Conservation (phyloP, 108 stramenopile genomes). For the Thalassiosira profunda region DNA sequence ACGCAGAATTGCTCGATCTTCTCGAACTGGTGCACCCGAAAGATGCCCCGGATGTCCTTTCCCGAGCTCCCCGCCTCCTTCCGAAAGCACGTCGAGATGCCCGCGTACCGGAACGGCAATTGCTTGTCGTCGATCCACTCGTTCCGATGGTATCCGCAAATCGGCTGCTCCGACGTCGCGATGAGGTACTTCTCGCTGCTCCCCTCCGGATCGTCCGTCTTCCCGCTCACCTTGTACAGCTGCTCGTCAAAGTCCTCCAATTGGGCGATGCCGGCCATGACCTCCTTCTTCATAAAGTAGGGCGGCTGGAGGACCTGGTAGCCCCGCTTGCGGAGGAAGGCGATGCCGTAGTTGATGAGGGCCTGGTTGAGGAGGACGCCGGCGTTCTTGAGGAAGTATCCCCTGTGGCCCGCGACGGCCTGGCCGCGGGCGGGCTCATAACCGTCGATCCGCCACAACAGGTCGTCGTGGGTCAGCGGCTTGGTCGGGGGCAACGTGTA, state of each 20-base stretch:
- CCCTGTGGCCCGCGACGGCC: conserved; percentile 97
- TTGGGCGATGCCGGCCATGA: conserved; percentile 99
- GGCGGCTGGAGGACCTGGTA: conserved; percentile 99
- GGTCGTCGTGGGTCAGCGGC: conserved; percentile 96
- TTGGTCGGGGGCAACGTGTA: conserved; percentile 87
- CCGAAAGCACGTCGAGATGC: conserved; percentile 99
- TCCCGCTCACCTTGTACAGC: conserved; percentile 97
- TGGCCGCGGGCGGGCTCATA: conserved; percentile 97
- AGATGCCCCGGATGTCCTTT: conserved; percentile 99
- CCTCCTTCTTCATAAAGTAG: conserved; percentile 99
- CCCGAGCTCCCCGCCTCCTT: conserved; percentile 99
- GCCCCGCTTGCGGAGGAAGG: conserved; percentile 89
- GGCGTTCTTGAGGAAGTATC: conserved; percentile 98
- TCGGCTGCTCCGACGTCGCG: conserved; percentile 99
- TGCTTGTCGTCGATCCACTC: conserved; percentile 93
- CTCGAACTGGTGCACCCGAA: conserved; percentile 99
- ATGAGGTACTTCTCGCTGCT: conserved; percentile 97
- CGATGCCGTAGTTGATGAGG: conserved; percentile 97
- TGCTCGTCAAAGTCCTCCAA: conserved; percentile 99
- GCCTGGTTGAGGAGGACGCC: conserved; percentile 99
- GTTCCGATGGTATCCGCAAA: conserved; percentile 98
- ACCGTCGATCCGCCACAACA: conserved; percentile 97
- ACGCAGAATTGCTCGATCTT: conserved; percentile 99
- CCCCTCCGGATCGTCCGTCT: conserved; percentile 92
- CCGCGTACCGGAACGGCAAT: conserved; percentile 93